phyloP scores from a whole-genome alignment of 257 asterid species.

The Scutellaria galericulata region DNA sequence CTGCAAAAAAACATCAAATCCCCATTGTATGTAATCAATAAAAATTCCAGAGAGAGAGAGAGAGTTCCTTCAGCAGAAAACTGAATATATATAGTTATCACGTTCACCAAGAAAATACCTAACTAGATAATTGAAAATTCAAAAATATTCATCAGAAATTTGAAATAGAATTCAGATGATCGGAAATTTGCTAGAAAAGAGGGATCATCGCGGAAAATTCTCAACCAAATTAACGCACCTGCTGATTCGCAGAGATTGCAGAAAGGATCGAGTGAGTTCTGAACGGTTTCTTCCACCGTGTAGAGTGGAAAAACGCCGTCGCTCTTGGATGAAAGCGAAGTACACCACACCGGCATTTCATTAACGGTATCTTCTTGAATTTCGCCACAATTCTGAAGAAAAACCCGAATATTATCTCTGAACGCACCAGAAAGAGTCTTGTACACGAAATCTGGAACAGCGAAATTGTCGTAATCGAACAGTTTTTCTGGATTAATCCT shows the following conservation, averaged over 20 bases:
- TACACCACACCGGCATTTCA: conserved; percentile 68
- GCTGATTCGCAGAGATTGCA: conserved; percentile 69
- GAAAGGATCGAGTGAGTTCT: conserved; percentile 51
- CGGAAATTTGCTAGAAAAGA: neutral
- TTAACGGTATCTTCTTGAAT: conserved; percentile 46
- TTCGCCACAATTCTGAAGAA: conserved; percentile 58
- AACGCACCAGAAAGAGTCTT: conserved; percentile 52
- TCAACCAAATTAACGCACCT: conserved; percentile 45
- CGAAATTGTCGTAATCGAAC: conserved; percentile 48
- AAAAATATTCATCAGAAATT: neutral
- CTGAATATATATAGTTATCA: too few species aligned
- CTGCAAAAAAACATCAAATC: conserved; percentile 39
- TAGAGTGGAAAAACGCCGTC: conserved; percentile 63
- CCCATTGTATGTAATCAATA: neutral
- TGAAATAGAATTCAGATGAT: neutral
- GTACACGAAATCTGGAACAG: conserved; percentile 34
- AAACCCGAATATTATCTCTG: conserved; percentile 57
- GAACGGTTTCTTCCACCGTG: conserved; percentile 68
- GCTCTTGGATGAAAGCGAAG: conserved; percentile 41
- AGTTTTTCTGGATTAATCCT: conserved; percentile 47
- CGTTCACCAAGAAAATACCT: neutral
- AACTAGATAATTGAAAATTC: neutral
- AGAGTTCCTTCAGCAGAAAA: neutral
- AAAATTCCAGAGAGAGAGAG: neutral
- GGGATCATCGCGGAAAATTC: neutral